Conservation (phyloP, 352 stramenopile genomes). For the Globisporangium spinosum region DNA sequence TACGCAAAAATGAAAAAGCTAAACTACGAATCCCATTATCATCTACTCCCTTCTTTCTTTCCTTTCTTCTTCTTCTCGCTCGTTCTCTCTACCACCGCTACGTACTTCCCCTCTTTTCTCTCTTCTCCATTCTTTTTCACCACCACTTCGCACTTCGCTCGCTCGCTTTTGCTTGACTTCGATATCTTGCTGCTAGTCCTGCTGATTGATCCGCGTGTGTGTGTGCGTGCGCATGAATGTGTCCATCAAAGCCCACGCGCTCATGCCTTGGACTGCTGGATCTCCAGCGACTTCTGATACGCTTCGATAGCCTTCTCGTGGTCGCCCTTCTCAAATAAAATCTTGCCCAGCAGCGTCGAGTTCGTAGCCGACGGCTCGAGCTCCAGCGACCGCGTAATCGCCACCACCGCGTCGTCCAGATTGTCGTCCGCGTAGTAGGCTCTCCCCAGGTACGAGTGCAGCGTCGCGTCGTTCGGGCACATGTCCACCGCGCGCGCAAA, state of each 20-base stretch:
- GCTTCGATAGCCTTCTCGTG: conserved; percentile 83
- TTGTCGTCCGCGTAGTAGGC: conserved; percentile 85
- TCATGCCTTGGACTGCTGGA: conserved; percentile 31
- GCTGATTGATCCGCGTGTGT: background rate
- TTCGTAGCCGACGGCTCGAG: conserved; percentile 79
- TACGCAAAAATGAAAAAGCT: background rate
- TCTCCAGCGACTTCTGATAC: conserved; percentile 81
- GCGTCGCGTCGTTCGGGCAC: conserved; percentile 59
- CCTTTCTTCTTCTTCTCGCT: background rate
- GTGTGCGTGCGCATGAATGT: background rate
- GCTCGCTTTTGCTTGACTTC: background rate
- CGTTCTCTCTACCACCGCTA: background rate
- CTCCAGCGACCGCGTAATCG: conserved; percentile 61
- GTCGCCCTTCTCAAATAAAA: conserved; percentile 86
- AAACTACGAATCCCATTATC: conserved; percentile 1
- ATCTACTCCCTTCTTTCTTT: background rate
- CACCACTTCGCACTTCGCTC: background rate
- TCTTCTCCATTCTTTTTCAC: background rate
- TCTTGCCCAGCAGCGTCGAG: conserved; percentile 82
- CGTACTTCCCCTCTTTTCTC: background rate
- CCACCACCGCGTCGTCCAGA: conserved; percentile 64
- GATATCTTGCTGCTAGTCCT: background rate
- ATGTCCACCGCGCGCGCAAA: conserved; percentile 85
- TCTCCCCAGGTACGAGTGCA: conserved; percentile 76
- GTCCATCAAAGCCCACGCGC: background rate